These are phyloP conservation scores for Cadophora malorum DNA, from an alignment of 2,329 filamentous ascomycete genomes.

Conservation along the genomic window DNA sequence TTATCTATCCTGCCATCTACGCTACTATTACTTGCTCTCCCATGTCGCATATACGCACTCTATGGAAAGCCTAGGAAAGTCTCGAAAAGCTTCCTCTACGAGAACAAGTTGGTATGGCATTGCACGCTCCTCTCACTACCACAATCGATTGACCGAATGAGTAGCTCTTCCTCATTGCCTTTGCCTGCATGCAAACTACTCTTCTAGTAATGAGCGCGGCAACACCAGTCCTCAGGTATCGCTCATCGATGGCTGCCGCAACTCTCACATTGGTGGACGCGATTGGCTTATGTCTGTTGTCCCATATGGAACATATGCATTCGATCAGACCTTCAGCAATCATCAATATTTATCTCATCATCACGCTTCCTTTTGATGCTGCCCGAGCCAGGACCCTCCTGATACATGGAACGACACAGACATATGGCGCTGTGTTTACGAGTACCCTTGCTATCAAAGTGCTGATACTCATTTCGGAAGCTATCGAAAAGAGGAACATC, in stretches of 20 bases:
- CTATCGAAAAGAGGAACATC: slow-evolving; percentile 47
- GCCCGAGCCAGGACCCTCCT: slow-evolving; percentile 37
- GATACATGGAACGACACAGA: slow-evolving; percentile 38
- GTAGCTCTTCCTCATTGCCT: slow-evolving; percentile 43
- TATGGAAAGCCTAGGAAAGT: slow-evolving; percentile 36
- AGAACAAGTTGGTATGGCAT: slow-evolving; percentile 36
- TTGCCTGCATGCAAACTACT: slow-evolving; percentile 34
- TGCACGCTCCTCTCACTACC: background rate
- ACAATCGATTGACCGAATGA: slow-evolving; percentile 1
- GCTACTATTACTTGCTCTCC: slow-evolving; percentile 33
- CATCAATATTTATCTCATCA: slow-evolving; percentile 39
- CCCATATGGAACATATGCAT: slow-evolving; percentile 38
- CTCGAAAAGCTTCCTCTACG: slow-evolving; percentile 32
- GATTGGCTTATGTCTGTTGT: slow-evolving; percentile 35
- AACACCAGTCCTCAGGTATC: slow-evolving; percentile 26
- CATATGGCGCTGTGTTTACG: slow-evolving; percentile 47
- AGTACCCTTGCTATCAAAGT: slow-evolving; percentile 48
- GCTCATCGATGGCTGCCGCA: slow-evolving; percentile 32
- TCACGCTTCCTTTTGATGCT: slow-evolving; percentile 41
- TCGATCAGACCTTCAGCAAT: slow-evolving; percentile 38
- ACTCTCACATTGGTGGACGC: slow-evolving; percentile 33
- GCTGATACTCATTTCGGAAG: slow-evolving; percentile 46
- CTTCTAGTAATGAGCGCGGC: slow-evolving; percentile 30
- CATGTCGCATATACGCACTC: slow-evolving; percentile 31
- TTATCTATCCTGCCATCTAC: slow-evolving; percentile 36